Base-by-base conservation (phyloP, 345 rosid species). In the Bruguiera gymnorhiza region DNA sequence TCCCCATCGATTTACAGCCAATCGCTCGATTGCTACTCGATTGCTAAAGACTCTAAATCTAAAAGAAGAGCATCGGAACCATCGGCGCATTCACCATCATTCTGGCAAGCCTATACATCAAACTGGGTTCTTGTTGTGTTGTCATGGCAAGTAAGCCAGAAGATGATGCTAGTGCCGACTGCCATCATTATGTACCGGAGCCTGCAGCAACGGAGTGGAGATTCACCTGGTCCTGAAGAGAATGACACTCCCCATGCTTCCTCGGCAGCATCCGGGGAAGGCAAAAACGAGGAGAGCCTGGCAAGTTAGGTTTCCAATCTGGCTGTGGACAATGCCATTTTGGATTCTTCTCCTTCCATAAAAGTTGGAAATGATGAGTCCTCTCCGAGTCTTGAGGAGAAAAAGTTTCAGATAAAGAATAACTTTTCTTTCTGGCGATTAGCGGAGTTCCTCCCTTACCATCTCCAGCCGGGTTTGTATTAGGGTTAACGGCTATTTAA, bases 101-200 rank as follows among this genome's bases (percentile, higher is more conserved):
- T 20, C 37, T 26, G 53, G 31, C 3, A 4, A 43, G 32, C 30
- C 30, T 43, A 50, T 52, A 65, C 16, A 50, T 53, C 46, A 62
- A 66, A 20, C 55, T 36, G 9, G 6, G 27, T 52, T 34, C 59
- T 31, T 0, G 5, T 37, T 48, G 51, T 36, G 6, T 50, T 26
- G 52, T 32, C 30, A 52, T 73, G 75, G 68, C 87, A 94, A 97
- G 97, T 90, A 65, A 95, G 92, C 88, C 97, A 82, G 84, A 95
- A 95, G 87, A 95, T 95, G 98, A 88, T 92, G 73, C 98, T 95
- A 43, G 88, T 81, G 43, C 78, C 92, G 82, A 77, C 96, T 0
- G 97, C 99, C 24, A 90, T 96, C 77, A 92, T 95, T 70, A 92
- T 92, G 99, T 92, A 85, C 74, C 92, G 97, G 99, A 89, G 97